phyloP scores from a whole-genome alignment of 2,329 filamentous ascomycete species.

The Hypoxylon sp. region DNA sequence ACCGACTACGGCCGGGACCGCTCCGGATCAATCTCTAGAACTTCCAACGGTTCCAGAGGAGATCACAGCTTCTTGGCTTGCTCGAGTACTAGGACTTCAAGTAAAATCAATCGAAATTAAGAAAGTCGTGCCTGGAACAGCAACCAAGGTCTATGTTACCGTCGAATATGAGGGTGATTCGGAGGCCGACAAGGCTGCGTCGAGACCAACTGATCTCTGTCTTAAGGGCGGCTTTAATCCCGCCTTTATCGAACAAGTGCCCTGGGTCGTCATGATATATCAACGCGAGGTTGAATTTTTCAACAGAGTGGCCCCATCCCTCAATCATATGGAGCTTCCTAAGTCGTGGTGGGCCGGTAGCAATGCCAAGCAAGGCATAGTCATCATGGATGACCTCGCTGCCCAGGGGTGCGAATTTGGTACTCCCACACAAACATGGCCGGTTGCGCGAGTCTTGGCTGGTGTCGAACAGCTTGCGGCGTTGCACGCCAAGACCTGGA shows the following conservation, averaged over 20 bases:
- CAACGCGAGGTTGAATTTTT: constrained; percentile 52
- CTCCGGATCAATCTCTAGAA: not conserved
- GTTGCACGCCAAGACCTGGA: constrained; percentile 54
- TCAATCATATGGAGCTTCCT: constrained; percentile 46
- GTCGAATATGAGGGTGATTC: constrained; percentile 39
- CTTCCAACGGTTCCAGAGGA: constrained; percentile 44
- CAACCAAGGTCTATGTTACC: constrained; percentile 47
- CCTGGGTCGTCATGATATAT: constrained; percentile 49
- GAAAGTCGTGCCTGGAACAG: constrained; percentile 45
- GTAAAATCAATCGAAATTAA: constrained; percentile 44
- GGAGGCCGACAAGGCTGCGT: constrained; percentile 12
- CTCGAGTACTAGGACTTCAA: constrained; percentile 38
- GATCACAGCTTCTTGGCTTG: constrained; percentile 48
- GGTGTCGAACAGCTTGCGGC: constrained; percentile 56
- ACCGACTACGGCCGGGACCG: not conserved
- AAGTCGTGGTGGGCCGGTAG: constrained; percentile 47
- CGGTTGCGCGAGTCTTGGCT: constrained; percentile 42
- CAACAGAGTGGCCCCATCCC: constrained; percentile 47
- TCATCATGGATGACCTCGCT: constrained; percentile 50
- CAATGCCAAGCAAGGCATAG: constrained; percentile 48
- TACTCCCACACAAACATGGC: constrained; percentile 44
- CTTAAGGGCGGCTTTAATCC: constrained; percentile 52
- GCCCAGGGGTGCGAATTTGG: constrained; percentile 47
- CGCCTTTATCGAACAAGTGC: constrained; percentile 46
- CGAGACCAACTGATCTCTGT: constrained; percentile 42